Evolutionary conservation across 495 filamentous ascomycete species (phyloP).

Genomic region (Bacidia gigantensis): DNA sequence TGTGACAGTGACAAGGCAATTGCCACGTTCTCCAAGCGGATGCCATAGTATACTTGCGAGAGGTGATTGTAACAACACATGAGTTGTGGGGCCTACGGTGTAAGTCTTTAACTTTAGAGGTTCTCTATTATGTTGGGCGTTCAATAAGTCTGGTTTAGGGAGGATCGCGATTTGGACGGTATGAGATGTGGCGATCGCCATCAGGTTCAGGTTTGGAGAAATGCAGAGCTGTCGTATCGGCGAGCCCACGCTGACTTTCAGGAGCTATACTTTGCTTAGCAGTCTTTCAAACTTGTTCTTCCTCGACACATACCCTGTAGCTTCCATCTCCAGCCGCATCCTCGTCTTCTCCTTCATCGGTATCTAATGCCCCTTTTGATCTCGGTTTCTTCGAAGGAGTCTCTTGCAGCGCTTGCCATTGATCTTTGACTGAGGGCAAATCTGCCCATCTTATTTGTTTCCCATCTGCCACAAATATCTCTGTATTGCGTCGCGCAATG

Average conservation of each 20-base stretch:
- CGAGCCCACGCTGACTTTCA: conserved; percentile 57
- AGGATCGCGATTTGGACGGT: conserved; percentile 71
- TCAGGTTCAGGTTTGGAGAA: conserved; percentile 61
- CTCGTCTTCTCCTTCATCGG: conserved; percentile 6
- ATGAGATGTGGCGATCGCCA: conserved; percentile 72
- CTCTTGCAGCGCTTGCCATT: conserved; percentile 41
- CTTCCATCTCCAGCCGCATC: conserved; percentile 11
- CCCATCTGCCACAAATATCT: conserved; percentile 71
- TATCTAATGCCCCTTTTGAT: not conserved
- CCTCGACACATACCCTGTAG: conserved; percentile 13
- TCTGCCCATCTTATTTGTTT: conserved; percentile 82
- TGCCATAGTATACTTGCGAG: conserved; percentile 76
- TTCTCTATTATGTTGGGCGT: conserved; percentile 38
- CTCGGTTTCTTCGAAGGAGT: conserved; percentile 14
- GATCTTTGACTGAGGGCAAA: conserved; percentile 57
- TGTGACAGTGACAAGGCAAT: conserved; percentile 69
- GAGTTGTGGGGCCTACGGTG: conserved; percentile 74
- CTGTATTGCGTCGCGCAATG: conserved; percentile 59
- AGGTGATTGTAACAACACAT: conserved; percentile 67
- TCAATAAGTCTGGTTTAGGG: conserved; percentile 61
- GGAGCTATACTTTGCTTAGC: conserved; percentile 15
- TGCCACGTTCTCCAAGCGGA: conserved; percentile 59
- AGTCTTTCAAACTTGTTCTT: not conserved
- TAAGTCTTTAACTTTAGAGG: conserved; percentile 67
- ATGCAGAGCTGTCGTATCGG: conserved; percentile 70